These are phyloP conservation scores for Pouteria glomerata DNA, from an alignment of 148 eudicot genomes.

Conservation along the genomic window DNA sequence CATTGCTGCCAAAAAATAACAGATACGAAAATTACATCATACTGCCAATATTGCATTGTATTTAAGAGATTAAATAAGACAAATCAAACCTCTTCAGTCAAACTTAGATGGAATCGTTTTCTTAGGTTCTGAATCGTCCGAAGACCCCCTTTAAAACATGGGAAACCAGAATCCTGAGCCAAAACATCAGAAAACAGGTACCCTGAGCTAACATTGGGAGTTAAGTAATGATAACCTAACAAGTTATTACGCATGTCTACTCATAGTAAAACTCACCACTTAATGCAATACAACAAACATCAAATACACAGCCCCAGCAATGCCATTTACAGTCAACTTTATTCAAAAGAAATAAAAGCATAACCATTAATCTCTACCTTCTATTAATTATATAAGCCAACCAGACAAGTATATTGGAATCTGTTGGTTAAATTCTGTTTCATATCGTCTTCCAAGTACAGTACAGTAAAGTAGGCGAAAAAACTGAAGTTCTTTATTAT, in stretches of 20 bases:
- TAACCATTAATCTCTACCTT: not conserved
- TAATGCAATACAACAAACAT: not conserved
- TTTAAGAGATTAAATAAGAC: not conserved
- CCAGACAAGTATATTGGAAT: not conserved
- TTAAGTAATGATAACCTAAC: not conserved
- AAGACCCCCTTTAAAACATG: constrained; percentile 98
- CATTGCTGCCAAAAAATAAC: constrained; percentile 77
- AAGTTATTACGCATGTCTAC: not conserved
- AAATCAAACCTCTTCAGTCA: constrained; percentile 85
- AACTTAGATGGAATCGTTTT: constrained; percentile 88
- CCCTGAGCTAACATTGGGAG: not conserved
- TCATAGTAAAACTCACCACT: not conserved
- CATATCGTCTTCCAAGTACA: not conserved
- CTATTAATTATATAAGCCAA: not conserved
- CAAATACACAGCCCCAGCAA: not conserved
- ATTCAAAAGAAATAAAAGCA: not conserved
- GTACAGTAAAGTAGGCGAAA: not conserved
- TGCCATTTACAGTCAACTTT: not conserved
- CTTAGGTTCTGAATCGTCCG: constrained; percentile 94
- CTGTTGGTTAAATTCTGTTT: not conserved
- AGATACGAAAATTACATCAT: not conserved
- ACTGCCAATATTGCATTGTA: not conserved
- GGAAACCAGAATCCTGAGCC: constrained; percentile 92
- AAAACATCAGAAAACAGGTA: not conserved
- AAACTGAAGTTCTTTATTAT: not conserved